Base-by-base conservation (phyloP, 2,329 filamentous ascomycete genomes). In the Curvularia hawaiiensis region DNA sequence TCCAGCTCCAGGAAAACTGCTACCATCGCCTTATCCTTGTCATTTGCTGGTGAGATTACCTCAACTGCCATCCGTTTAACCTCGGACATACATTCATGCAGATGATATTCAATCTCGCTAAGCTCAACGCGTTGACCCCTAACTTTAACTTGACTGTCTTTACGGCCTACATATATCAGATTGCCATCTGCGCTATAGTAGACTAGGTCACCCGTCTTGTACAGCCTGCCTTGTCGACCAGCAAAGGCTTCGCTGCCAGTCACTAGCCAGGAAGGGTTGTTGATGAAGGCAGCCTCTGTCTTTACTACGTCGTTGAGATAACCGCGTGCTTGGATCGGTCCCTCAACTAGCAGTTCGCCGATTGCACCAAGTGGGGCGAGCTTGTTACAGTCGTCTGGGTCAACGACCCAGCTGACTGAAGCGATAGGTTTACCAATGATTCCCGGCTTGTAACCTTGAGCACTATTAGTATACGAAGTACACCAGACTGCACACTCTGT, bases 341-440 rank as follows among this genome's bases (percentile, higher is more conserved):
- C 83, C 59, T 86, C 83, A 18, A 88, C 80, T 2, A 86, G 77
- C 1, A 88, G 75, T 64, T 88, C 85, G 7, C 66, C 67, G n/a
- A 57, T 52, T 33, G 26, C 65, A 50, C 69, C 61, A 33, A 47
- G n/a, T 1, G 61, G 53, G 1, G 28, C 28, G 4, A 72, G 61
- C 8, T 33, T 38, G n/a, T 70, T 39, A 20, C 56, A 57, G 46
- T 74, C 51, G 1, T 58, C 20, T 0, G 60, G 26, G 18, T 71
- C 54, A 2, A 65, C 62, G 9, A 78, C 61, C 74, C 69, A 74
- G 28, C 49, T 80, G 82, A 62, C 56, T 44, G 41, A 71, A 51
- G 66, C 60, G 40, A 48, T 39, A 1, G 60, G 41, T 14, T 54
- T 43, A 30, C 47, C 33, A n/a, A 50, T 50, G 0, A 11, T 30